A percentile compares a stretch with the other conserved stretches of the same genome.
phyloP scores from a whole-genome alignment of 352 stramenopile species.

The Phytophthora colocasiae region DNA sequence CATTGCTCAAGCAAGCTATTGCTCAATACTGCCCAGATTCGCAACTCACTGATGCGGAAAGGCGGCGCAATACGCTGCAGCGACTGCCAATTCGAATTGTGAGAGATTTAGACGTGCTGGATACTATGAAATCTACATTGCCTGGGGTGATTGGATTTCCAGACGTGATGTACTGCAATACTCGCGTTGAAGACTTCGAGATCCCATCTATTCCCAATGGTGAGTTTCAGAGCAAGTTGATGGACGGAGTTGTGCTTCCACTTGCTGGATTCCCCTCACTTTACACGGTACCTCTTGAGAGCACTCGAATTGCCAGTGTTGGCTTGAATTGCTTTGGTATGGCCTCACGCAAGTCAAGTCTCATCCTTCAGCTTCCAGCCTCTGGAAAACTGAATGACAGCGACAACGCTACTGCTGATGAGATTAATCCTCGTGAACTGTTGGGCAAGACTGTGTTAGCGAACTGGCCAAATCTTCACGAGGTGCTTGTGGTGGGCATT shows the following conservation, averaged over 20 bases:
- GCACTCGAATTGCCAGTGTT: slow-evolving; percentile 69
- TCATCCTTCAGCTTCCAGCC: slow-evolving; percentile 71
- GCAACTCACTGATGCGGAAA: slow-evolving; percentile 92
- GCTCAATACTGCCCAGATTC: slow-evolving; percentile 90
- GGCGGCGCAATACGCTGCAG: slow-evolving; percentile 88
- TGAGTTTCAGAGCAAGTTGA: slow-evolving; percentile 77
- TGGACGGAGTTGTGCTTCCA: slow-evolving; percentile 76
- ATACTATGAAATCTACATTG: slow-evolving; percentile 74
- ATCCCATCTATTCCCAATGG: slow-evolving; percentile 63
- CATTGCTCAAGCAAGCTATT: slow-evolving; percentile 93
- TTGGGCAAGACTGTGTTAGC: slow-evolving; percentile 90
- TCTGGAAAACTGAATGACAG: slow-evolving; percentile 28
- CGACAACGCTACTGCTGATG: slow-evolving; percentile 24
- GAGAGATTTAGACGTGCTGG: slow-evolving; percentile 78
- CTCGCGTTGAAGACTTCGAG: slow-evolving; percentile 60
- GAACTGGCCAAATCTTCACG: slow-evolving; percentile 99
- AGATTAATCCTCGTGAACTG: slow-evolving; percentile 51
- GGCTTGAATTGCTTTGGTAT: slow-evolving; percentile 97
- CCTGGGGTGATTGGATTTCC: slow-evolving; percentile 68
- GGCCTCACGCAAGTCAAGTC: slow-evolving; percentile 74
- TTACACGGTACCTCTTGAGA: slow-evolving; percentile 64
- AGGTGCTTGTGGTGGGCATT: slow-evolving; percentile 91
- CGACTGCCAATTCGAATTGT: slow-evolving; percentile 81
- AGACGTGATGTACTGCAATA: slow-evolving; percentile 73
- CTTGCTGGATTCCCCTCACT: slow-evolving; percentile 82